Evolutionary conservation across 441 rosid species (phyloP).

Genomic region (Syzygium syzygioides): DNA sequence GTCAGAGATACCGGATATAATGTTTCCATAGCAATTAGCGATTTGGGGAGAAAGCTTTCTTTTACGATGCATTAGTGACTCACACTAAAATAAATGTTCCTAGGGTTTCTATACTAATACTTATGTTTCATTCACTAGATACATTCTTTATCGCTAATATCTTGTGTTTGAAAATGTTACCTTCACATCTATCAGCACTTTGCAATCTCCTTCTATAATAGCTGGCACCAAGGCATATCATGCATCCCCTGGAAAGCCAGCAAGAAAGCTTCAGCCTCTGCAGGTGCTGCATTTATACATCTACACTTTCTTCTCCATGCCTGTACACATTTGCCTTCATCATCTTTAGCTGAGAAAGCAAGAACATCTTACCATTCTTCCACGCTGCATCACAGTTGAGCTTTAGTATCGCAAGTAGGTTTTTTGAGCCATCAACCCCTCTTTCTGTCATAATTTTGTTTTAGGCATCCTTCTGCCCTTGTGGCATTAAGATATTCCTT

Average conservation of each 20-base stretch:
- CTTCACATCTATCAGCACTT: not conserved
- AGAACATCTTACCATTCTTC: not conserved
- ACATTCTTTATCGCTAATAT: not conserved
- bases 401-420: not conserved
- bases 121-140: not conserved
- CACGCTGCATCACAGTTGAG: not conserved
- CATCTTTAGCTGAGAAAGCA: not conserved
- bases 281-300: not conserved
- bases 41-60: not conserved
- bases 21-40: not conserved
- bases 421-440: not conserved
- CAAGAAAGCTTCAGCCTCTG: not conserved
- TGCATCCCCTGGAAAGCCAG: not conserved
- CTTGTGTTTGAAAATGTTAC: not conserved
- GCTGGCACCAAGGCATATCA: not conserved
- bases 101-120: not conserved
- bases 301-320: not conserved
- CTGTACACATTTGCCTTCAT: not conserved
- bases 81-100: not conserved
- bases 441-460: not conserved
- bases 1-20: not conserved
- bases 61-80: not conserved
- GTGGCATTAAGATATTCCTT: not conserved
- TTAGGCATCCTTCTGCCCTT: not conserved
- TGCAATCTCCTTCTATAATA: not conserved